These are phyloP conservation scores for Cladobotryum protrusum DNA, from an alignment of 2,329 filamentous ascomycete species.

Conservation along the genomic window DNA sequence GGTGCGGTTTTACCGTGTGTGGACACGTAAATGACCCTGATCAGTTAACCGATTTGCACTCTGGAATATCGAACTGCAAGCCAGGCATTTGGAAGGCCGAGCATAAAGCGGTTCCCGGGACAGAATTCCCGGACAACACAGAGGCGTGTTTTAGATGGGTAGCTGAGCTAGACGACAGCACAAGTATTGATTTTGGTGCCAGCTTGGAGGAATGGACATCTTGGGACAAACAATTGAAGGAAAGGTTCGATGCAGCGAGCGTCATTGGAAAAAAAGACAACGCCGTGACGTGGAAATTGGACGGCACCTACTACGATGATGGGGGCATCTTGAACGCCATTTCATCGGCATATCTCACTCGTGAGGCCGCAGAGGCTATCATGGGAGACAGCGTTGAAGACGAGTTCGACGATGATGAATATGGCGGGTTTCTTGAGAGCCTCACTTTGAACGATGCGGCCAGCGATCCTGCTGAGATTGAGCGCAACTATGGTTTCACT, in stretches of 20 bases:
- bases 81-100: conserved; percentile 7
- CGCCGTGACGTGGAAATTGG: conserved; percentile 2
- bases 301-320: conserved; percentile 5
- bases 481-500: conserved; percentile 2
- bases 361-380: neutral
- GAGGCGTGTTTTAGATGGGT: conserved; percentile 9
- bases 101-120: neutral
- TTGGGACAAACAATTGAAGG: conserved; percentile 6
- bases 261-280: neutral
- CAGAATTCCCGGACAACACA: neutral
- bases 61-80: conserved; percentile 8
- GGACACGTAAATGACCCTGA: neutral
- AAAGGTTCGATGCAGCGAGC: neutral
- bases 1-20: neutral
- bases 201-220: conserved; percentile 3
- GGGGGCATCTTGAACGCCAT: conserved; percentile 2
- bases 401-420: neutral
- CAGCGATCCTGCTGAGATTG: neutral
- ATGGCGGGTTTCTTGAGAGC: neutral
- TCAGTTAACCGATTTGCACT: neutral
- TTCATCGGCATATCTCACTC: conserved; percentile 5
- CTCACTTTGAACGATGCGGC: conserved; percentile 4
- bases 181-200: neutral
- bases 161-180: conserved; percentile 1
- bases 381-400: neutral